Conservation (phyloP, 129 eudicot genomes). For the Oenanthe sinensis region DNA sequence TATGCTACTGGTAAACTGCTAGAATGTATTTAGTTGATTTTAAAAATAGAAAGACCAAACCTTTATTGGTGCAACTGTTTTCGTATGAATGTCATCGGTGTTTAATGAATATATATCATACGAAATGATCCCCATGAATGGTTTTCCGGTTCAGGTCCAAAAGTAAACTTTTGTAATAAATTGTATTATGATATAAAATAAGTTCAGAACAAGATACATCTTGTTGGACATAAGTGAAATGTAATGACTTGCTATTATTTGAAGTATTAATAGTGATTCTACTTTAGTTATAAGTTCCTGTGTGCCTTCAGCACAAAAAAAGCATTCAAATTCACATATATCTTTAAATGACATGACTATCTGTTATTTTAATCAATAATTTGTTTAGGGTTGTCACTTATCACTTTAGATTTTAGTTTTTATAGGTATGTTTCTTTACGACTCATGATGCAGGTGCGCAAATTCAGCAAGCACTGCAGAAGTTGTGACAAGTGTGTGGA, state of each 20-base stretch:
- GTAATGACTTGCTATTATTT: not conserved
- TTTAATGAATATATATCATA: not conserved
- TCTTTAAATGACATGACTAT: not conserved
- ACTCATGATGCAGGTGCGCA: conserved; percentile 59
- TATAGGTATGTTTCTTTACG: not conserved
- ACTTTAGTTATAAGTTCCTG: too few relatives aligned
- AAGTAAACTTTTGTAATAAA: not conserved
- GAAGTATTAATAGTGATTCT: not conserved
- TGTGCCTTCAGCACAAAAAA: not conserved
- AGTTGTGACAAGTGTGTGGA: conserved; percentile 99
- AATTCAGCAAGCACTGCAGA: conserved; percentile 97
- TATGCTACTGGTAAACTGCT: not conserved
- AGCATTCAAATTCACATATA: not conserved
- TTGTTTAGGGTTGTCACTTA: not conserved
- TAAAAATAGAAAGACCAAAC: not conserved
- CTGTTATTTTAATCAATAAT: not conserved
- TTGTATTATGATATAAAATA: not conserved
- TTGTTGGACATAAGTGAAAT: not conserved
- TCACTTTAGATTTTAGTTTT: not conserved
- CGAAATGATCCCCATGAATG: not conserved
- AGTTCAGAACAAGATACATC: not conserved
- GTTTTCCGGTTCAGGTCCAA: not conserved
- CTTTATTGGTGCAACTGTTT: not conserved
- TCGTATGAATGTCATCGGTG: not conserved
- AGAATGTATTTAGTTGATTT: not conserved